Evolutionary conservation across 495 filamentous ascomycete species (phyloP).

Genomic region (Talaromyces nanjingensis): DNA sequence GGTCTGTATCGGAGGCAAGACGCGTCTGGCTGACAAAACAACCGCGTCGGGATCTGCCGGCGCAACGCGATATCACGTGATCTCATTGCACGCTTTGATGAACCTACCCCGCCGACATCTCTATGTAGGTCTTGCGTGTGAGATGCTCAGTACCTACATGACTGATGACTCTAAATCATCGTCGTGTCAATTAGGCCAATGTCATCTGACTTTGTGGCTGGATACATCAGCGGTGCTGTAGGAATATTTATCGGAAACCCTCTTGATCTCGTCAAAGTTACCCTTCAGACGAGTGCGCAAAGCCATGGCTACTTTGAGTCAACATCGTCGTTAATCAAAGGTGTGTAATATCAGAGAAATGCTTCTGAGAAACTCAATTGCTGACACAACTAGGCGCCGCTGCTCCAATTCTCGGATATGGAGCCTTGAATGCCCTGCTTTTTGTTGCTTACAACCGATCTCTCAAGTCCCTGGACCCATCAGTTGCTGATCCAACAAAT

Average conservation of each 20-base stretch:
- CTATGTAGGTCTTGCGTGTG: background rate
- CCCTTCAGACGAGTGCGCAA: slow-evolving; percentile 17
- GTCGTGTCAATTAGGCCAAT: slow-evolving; percentile 29
- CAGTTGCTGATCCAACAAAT: slow-evolving; percentile 33
- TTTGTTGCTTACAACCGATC: slow-evolving; percentile 82
- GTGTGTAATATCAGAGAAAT: background rate
- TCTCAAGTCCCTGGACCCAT: slow-evolving; percentile 45
- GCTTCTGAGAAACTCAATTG: background rate
- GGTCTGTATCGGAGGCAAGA: background rate
- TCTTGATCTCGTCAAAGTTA: slow-evolving; percentile 77
- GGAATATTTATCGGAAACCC: slow-evolving; percentile 86
- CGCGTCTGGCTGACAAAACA: background rate
- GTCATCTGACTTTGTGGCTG: slow-evolving; percentile 81
- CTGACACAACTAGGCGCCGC: slow-evolving; percentile 50
- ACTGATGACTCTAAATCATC: background rate
- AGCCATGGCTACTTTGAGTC: slow-evolving; percentile 31
- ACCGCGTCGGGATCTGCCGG: background rate
- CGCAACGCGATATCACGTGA: slow-evolving; percentile 5
- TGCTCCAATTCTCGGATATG: slow-evolving; percentile 79
- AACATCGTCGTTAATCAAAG: slow-evolving; percentile 6
- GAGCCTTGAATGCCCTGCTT: slow-evolving; percentile 79
- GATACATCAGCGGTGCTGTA: slow-evolving; percentile 75
- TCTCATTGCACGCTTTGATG: background rate
- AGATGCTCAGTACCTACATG: background rate
- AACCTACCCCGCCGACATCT: slow-evolving; percentile 5